These are phyloP conservation scores for Pseudoperonospora humuli DNA, from an alignment of 352 stramenopile genomes.

Conservation along the genomic window DNA sequence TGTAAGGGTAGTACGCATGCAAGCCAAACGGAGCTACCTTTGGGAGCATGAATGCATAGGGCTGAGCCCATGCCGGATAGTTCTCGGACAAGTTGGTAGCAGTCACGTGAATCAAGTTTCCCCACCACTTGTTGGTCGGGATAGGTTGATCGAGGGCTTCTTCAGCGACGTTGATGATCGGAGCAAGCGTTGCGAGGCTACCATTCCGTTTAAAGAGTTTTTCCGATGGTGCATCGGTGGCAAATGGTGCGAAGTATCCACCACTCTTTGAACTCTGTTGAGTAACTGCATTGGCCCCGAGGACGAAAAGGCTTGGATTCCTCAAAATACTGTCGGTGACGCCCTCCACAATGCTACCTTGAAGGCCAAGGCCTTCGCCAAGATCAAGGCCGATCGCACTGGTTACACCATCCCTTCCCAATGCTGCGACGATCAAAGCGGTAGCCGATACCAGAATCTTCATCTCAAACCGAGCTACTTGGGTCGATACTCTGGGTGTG, in stretches of 20 bases:
- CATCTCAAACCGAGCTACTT: no score
- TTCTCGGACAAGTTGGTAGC: constrained; percentile 27
- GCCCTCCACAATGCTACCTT: no score
- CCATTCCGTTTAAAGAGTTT: constrained; percentile 38
- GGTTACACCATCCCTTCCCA: no score
- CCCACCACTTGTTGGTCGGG: constrained; percentile 81
- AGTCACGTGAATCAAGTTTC: constrained; percentile 58
- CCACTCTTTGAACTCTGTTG: constrained; percentile 10
- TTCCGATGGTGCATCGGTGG: constrained; percentile 30
- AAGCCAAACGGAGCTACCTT: constrained; percentile 40
- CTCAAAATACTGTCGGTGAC: no score
- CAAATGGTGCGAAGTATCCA: constrained; percentile 33
- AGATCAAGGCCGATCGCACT: no score
- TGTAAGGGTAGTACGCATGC: constrained; percentile 53
- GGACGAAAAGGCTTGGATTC: no score
- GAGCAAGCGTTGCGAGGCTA: constrained; percentile 35
- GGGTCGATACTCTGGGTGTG: no score
- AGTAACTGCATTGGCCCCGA: background rate
- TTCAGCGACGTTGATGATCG: constrained; percentile 50
- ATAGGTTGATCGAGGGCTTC: constrained; percentile 45
- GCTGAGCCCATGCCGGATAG: constrained; percentile 53
- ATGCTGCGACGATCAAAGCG: no score
- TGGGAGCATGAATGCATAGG: constrained; percentile 55
- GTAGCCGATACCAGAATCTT: no score
- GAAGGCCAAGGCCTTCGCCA: no score